A percentile compares a stretch with the other conserved stretches of the same genome.
phyloP scores from a whole-genome alignment of 352 stramenopile species.

The Pseudoperonospora humuli region DNA sequence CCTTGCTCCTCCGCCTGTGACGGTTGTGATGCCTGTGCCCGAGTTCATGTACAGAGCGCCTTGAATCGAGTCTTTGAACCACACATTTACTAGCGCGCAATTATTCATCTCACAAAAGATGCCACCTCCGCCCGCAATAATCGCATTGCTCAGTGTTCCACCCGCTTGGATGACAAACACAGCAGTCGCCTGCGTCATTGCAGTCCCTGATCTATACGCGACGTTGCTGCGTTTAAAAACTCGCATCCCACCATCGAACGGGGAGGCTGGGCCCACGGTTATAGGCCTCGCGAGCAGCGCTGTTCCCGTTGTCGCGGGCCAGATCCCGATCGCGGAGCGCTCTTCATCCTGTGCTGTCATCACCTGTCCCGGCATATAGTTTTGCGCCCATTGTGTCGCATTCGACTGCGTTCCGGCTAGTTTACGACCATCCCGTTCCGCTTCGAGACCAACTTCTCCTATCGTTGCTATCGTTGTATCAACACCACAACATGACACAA shows the following conservation, averaged over 20 bases:
- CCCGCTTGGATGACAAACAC: conserved; percentile 59
- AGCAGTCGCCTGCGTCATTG: conserved; percentile 30
- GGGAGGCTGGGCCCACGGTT: conserved; percentile 23
- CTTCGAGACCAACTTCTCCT: too few species aligned
- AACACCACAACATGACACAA: conserved; percentile 3
- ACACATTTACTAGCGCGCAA: conserved; percentile 51
- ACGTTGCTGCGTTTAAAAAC: conserved; percentile 51
- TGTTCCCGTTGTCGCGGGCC: conserved; percentile 35
- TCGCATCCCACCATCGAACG: conserved; percentile 59
- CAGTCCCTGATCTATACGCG: conserved; percentile 24
- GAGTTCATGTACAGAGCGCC: conserved; percentile 42
- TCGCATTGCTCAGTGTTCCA: conserved; percentile 52
- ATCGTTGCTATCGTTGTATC: conserved; percentile 5
- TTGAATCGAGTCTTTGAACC: conserved; percentile 48
- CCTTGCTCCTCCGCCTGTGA: conserved; percentile 47
- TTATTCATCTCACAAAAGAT: conserved; percentile 55
- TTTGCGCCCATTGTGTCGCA: conserved; percentile 1
- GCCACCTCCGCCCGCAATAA: conserved; percentile 43
- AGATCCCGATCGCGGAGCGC: conserved; percentile 8
- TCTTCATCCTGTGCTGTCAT: conserved; percentile 17
- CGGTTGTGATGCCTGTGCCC: conserved; percentile 43
- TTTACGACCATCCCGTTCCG: conserved; percentile 11
- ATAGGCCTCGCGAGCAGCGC: conserved; percentile 24
- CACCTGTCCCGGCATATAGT: conserved; percentile 16
- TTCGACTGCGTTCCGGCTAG: conserved; percentile 6